Evolutionary conservation across 1,284 basidiomycete genomes (phyloP), one percentile per base, ranked within the genome.

Genomic region (Sanghuangporus baumii): DNA sequence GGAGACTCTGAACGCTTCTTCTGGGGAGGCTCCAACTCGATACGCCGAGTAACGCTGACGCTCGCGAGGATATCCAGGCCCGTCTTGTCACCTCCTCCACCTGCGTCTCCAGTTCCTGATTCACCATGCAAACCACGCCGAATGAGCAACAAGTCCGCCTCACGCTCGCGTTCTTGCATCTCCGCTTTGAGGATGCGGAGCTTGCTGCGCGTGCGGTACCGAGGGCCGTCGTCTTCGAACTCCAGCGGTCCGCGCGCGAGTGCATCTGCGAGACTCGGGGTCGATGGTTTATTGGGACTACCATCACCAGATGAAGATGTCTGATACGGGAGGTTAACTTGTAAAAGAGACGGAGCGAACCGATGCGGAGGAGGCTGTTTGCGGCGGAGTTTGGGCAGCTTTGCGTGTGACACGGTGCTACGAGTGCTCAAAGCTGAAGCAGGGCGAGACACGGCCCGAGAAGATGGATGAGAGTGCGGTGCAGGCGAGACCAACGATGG

Each of bases 161-260:
- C 60, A 14, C 60, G 51, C 43, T 65, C 64, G 6, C 55, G 55
- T 34, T 56, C 60, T 14, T 59, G 56, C n/a, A 62, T 62, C 20
- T 61, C 64, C 6, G 56, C 57, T 41, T 60, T 55, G 23, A 62
- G 43, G 14, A 31, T 56, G 26, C 58, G 57, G 7, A 50, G 18
- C 38, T 62, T 65, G 11, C 55, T 51, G 26, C 64, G 64, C 26
- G 64, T 65, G 26, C 60, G 48, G 55, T 65, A 65, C 6, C 60
- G 34, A 55, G 55, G 55, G 5, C 56, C 60, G 6, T 65, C 64
- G 20, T 58, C 48, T 18, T 65, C 63, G 40, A 61, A 48, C 37
- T 61, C 60, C 12, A 65, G 60, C 7, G 64, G 64, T 36, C 60
- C 60, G 12, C 60, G 60, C 9, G 46, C 52, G n/a, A 52, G 55